These are phyloP conservation scores for Schizosaccharomyces lindneri DNA, from an alignment of 805 yeast species.

Conservation along the genomic window DNA sequence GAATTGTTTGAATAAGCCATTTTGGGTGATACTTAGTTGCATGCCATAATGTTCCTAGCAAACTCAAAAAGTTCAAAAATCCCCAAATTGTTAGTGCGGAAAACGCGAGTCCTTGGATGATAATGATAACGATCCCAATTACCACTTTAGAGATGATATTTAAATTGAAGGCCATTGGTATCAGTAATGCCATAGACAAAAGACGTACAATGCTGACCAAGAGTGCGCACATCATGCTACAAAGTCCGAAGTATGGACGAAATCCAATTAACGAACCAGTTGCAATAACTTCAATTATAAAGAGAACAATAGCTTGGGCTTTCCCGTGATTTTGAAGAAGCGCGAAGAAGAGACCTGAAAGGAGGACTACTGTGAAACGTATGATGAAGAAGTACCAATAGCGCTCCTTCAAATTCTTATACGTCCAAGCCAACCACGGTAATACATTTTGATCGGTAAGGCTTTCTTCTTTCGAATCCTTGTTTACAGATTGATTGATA, in stretches of 20 bases:
- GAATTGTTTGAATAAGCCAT: not conserved
- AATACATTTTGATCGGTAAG: conserved; percentile 14
- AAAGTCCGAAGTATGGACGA: conserved; percentile 13
- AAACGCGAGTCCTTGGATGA: conserved; percentile 9
- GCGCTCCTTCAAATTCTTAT: conserved; percentile 13
- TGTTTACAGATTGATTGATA: no score
- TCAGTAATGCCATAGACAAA: conserved; percentile 12
- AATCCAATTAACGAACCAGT: conserved; percentile 5
- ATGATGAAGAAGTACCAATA: conserved; percentile 16
- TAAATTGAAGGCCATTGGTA: conserved; percentile 12
- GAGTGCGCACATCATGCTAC: conserved; percentile 13
- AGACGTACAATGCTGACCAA: conserved; percentile 12
- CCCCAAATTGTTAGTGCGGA: not conserved
- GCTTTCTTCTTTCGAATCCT: not conserved
- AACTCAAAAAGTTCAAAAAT: not conserved
- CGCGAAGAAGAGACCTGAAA: conserved; percentile 14
- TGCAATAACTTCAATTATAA: conserved; percentile 12
- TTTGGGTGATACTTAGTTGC: not conserved
- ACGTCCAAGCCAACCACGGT: conserved; percentile 13
- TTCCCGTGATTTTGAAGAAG: conserved; percentile 14
- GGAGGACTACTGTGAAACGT: conserved; percentile 9
- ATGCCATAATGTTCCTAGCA: not conserved
- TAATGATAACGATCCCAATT: conserved; percentile 13
- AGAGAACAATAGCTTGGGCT: conserved; percentile 14
- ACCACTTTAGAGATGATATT: conserved; percentile 11